Evolutionary conservation across 352 stramenopile species (phyloP), one percentile per base, ranked within the genome.

Genomic region (Blastocystis sp.): DNA sequence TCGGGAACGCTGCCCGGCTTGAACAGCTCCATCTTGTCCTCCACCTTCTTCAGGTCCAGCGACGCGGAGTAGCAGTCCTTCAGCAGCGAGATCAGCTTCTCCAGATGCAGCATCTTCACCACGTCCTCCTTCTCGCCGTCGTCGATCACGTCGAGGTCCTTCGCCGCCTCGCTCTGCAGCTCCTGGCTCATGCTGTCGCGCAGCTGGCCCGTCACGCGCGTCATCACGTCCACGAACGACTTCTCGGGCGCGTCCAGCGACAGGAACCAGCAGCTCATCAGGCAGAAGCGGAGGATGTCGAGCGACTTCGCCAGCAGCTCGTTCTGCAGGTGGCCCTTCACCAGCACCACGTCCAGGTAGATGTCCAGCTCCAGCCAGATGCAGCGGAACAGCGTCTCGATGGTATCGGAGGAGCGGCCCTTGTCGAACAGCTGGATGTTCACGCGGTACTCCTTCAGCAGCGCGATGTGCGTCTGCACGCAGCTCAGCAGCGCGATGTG

Each of bases 1-100:
- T 10, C 9, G 24, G 29, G 26, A 2, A 78, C 67, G n/a, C 35
- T 61, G 19, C 67, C 67, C 4, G 12, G 12, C 12, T 61, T 37
- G 24, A 78, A 55, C 67, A 78, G 24, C 37, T 78, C 67, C 31
- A 78, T 55, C 45, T 78, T 78, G 45, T 78, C 67, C 39, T 78
- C 67, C 35, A 78, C 67, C 45, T 55, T 24, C 67, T 61, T 78
- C 45, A 39, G 21, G 45, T 61, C 39, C 35, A 78, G 33, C 39
- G 67, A 55, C 45, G 37, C 12, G 29, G n/a, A 31, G 45, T 61
- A 78, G 67, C 33, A 61, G n/a, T 78, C 67, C 19, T 39, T 33
- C n/a, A 78, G 26, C 37, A 61, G 19, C 19, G 67, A 55, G 21
- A 78, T 6, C 33, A 78, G 45, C 19, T 45, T 33, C 12, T 31